Conservation (phyloP, 1,284 basidiomycete genomes). For the Chiua sp. region DNA sequence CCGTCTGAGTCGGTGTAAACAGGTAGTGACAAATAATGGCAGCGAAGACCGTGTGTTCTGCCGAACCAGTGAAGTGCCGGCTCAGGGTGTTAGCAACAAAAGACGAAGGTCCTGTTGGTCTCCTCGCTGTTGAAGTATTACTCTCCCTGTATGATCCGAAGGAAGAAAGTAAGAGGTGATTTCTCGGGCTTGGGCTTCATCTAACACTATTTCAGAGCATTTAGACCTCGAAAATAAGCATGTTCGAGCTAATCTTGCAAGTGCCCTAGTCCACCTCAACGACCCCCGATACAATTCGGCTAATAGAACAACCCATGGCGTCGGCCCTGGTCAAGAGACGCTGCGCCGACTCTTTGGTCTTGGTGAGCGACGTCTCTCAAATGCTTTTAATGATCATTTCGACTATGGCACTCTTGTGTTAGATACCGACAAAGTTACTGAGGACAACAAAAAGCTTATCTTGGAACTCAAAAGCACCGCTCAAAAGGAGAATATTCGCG, state of each 20-base stretch:
- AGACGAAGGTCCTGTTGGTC: not conserved
- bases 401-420: not conserved
- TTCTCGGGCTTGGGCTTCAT: not conserved
- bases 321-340: not conserved
- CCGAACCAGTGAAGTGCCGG: not conserved
- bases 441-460: not conserved
- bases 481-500: not conserved
- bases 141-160: not conserved
- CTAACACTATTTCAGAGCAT: no score
- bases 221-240: not conserved
- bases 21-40: no score
- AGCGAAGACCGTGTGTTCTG: no score
- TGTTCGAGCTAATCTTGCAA: slow-evolving; percentile 1
- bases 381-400: no score
- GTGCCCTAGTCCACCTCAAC: not conserved
- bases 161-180: not conserved
- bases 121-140: slow-evolving; percentile 4
- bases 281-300: not conserved
- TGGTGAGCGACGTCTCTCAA: not conserved
- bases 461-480: not conserved
- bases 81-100: slow-evolving; percentile 1
- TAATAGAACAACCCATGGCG: not conserved
- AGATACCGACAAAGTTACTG: not conserved
- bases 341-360: slow-evolving; percentile 4
- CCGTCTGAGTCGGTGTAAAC: no score